Evolutionary conservation across 164 flowering plant genomes (phyloP).

Genomic region (Protea cynaroides): DNA sequence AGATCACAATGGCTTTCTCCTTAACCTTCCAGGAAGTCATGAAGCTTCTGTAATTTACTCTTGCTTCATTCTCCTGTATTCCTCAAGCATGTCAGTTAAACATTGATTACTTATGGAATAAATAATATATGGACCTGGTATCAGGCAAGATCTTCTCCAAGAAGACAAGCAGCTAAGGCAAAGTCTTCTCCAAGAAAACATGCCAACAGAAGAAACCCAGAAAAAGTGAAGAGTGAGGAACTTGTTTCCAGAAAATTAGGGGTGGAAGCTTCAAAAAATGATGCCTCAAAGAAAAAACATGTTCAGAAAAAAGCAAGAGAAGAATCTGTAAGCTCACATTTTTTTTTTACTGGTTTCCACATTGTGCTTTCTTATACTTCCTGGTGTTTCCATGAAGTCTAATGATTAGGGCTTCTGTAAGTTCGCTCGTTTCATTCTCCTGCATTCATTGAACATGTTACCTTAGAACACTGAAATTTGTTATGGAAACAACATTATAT

Average conservation of each 20-base stretch:
- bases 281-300: constrained; percentile 5
- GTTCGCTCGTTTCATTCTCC: not conserved
- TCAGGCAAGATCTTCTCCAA: not conserved
- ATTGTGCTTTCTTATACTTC: no score
- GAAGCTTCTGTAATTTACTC: no score
- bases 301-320: constrained; percentile 6
- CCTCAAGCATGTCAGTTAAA: not conserved
- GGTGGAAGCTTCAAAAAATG: constrained; percentile 3
- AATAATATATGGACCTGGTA: not conserved
- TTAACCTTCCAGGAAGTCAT: not conserved
- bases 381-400: not conserved
- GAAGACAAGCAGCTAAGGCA: not conserved
- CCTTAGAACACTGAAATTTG: not conserved
- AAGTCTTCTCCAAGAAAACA: not conserved
- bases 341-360: not conserved
- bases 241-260: not conserved
- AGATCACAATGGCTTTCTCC: no score
- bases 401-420: constrained; percentile 2
- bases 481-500: constrained; percentile 1
- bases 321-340: constrained; percentile 11
- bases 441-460: not conserved
- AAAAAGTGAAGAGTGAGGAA: not conserved
- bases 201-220: not conserved
- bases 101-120: not conserved
- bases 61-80: not conserved